Evolutionary conservation across 805 yeast species (phyloP).

Genomic region (Ogataea wickerhamii): DNA sequence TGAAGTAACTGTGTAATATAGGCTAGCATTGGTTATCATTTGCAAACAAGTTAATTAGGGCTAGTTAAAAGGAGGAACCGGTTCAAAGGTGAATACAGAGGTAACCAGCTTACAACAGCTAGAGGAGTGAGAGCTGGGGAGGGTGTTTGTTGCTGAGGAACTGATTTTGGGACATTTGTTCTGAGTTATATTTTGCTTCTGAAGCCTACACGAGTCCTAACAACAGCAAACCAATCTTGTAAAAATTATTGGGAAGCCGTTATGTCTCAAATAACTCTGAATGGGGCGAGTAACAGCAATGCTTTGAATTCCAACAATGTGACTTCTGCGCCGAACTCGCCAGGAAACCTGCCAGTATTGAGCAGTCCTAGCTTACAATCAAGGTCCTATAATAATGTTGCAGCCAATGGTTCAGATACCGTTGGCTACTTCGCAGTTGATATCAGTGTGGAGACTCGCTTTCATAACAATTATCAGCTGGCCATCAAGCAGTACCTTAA

Average conservation of each 20-base stretch:
- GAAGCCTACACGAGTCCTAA: too few species aligned
- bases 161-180: too few species aligned
- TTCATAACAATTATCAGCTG: slow-evolving; percentile 32
- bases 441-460: slow-evolving; percentile 14
- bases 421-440: slow-evolving; percentile 11
- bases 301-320: neutral
- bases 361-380: neutral
- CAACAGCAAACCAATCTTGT: too few species aligned
- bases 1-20: too few species aligned
- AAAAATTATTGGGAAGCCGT: slow-evolving; percentile 44
- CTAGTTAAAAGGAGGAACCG: too few species aligned
- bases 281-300: slow-evolving; percentile 8
- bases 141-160: too few species aligned
- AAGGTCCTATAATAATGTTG: neutral
- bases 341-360: neutral
- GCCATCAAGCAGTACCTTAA: slow-evolving; percentile 42
- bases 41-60: too few species aligned
- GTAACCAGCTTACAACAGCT: too few species aligned
- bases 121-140: too few species aligned
- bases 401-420: neutral
- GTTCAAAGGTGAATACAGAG: too few species aligned
- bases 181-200: too few species aligned
- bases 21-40: too few species aligned
- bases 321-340: slow-evolving; percentile 3
- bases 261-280: slow-evolving; percentile 15